A percentile compares a stretch with the other conserved stretches of the same genome.
phyloP scores from a whole-genome alignment of 2,329 filamentous ascomycete genomes.

The Colletotrichum euphorbiae region DNA sequence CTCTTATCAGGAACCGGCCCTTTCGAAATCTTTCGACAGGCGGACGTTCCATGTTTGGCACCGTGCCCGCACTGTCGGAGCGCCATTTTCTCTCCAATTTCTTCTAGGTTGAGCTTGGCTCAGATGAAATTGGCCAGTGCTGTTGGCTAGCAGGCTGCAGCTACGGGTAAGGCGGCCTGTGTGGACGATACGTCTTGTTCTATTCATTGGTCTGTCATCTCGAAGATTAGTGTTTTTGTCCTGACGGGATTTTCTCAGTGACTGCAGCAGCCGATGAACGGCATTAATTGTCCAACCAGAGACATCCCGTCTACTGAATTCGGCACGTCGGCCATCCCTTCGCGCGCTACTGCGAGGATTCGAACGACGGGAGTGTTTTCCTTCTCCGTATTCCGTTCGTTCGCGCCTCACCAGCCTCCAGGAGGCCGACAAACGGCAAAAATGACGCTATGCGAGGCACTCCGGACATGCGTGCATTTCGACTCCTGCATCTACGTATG shows the following conservation, averaged over 20 bases:
- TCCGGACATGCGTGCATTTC: slow-evolving; percentile 19
- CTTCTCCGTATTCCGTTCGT: slow-evolving; percentile 10
- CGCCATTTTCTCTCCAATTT: slow-evolving; percentile 24
- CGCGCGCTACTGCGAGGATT: slow-evolving; percentile 6
- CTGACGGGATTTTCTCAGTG: slow-evolving; percentile 1
- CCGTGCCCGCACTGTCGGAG: slow-evolving; percentile 29
- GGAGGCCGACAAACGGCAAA: background rate
- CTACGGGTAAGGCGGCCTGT: slow-evolving; percentile 11
- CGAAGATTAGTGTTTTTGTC: slow-evolving; percentile 8
- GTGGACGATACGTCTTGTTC: slow-evolving; percentile 6
- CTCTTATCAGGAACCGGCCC: slow-evolving; percentile 37
- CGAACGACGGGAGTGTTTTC: slow-evolving; percentile 7
- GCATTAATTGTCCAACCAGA: slow-evolving; percentile 32
- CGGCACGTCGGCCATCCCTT: slow-evolving; percentile 32
- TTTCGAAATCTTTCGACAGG: slow-evolving; percentile 27
- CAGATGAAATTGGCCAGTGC: slow-evolving; percentile 8
- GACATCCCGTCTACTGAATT: slow-evolving; percentile 15
- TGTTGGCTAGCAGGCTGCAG: slow-evolving; percentile 2
- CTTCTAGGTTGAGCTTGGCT: background rate
- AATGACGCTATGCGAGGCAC: slow-evolving; percentile 9
- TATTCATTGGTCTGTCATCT: background rate
- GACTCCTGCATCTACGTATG: background rate
- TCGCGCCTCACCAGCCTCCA: background rate
- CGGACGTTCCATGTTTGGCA: background rate
- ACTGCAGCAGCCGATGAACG: slow-evolving; percentile 28